Evolutionary conservation across 1,139 yeast species (phyloP), one percentile per base, ranked within the genome.

Genomic region (Hyphopichia khmerensis): DNA sequence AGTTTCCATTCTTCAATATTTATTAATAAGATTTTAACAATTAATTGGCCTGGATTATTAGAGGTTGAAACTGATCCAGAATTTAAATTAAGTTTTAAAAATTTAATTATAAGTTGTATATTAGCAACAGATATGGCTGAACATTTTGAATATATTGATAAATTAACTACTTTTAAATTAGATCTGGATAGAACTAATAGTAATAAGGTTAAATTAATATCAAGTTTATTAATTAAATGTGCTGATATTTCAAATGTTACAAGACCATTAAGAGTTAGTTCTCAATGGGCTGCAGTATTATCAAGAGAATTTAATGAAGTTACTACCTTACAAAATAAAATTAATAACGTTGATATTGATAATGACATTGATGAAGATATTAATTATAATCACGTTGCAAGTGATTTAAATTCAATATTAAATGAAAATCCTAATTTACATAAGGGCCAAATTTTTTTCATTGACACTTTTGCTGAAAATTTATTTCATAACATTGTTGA

Each of bases 181-280:
- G 53, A 56, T 40, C 41, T 53, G 24, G 51, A 61, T 21, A 53
- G 51, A 26, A 40, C 51, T 6, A 63, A 50, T 17, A 59, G 55
- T 40, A 60, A 57, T 50, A 62, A 53, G 50, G 73, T 69, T 16
- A 69, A 69, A 42, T 67, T 89, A 48, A 68, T 87, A 18, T 72
- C 84, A 35, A 79, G 89, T 23, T 66, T 89, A 46, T 73, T 91
- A 46, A 82, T 91, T 47, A 91, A 91, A 66, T 89, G 96, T 63
- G 97, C 97, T 1, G 98, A 91, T 63, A 90, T 91, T 40, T 87
- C 96, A 29, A 91, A 91, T 60, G 96, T 90, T 21, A 81, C 96
- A 2, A 72, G 98, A 45, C 89, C 91, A 1, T 67, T 88, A 43
- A 67, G 79, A 36, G 81, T 89, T 4, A 84, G 95, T 11, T 79